Percentiles rank a stretch among this genome's conserved stretches.
Evolutionary conservation across 2,329 filamentous ascomycete species (phyloP).

Genomic region (Fusarium coicis): DNA sequence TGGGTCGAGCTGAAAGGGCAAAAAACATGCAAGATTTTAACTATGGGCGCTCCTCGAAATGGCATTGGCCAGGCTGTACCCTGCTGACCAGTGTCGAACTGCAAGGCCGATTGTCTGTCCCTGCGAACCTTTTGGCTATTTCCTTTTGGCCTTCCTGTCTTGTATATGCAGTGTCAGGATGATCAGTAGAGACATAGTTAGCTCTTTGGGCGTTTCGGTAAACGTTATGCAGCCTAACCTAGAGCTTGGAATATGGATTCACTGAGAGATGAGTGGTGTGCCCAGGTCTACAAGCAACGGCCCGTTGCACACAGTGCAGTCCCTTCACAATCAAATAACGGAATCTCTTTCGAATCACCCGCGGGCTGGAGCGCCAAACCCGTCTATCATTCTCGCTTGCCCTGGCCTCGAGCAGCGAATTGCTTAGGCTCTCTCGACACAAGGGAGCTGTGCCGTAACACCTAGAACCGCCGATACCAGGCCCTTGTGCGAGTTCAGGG

Average conservation of each 20-base stretch:
- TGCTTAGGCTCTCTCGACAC: constrained; percentile 35
- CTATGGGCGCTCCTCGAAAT: background rate
- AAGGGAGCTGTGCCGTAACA: constrained; percentile 31
- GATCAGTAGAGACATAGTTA: background rate
- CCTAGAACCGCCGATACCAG: constrained; percentile 19
- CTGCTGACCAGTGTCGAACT: constrained; percentile 24
- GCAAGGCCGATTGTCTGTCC: constrained; percentile 8
- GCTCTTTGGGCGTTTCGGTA: background rate
- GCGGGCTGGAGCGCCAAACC: constrained; percentile 35
- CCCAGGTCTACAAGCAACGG: background rate
- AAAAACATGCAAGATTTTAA: constrained; percentile 11
- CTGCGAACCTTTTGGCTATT: constrained; percentile 23
- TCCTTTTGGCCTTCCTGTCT: constrained; percentile 26
- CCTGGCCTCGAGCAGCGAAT: constrained; percentile 39
- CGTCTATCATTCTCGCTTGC: constrained; percentile 40
- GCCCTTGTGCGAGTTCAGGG: constrained; percentile 18
- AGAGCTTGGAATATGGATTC: constrained; percentile 5
- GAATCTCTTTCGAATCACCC: constrained; percentile 19
- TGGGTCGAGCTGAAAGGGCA: constrained; percentile 23
- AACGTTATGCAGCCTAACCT: constrained; percentile 14
- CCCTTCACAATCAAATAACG: constrained; percentile 11
- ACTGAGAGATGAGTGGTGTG: background rate
- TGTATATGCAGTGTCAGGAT: background rate
- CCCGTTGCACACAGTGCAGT: constrained; percentile 11
- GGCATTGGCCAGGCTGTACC: constrained; percentile 24